Evolutionary conservation across 1,284 basidiomycete species (phyloP), one percentile per base, ranked within the genome.

Genomic region (Schizopora paradoxa): DNA sequence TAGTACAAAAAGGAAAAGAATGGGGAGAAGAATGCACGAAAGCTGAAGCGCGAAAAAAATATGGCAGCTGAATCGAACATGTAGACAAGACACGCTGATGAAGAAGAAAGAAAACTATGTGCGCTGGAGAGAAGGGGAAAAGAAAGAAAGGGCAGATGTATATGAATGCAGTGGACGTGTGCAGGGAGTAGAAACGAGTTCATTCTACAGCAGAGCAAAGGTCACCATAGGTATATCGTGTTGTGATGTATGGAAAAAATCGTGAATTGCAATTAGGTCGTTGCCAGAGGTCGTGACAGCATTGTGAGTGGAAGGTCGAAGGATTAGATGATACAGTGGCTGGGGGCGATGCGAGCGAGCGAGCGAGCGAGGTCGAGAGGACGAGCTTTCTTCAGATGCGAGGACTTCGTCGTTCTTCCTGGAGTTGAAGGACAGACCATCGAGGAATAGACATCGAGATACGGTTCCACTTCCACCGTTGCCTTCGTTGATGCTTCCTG

Each of bases 381-480:
- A 16, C 28, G 28, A 22, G 18, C 18, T 35, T 16, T 3, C 33
- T 13, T 5, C 18, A 35, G 22, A 14, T 35, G 33, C 22, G 33
- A n/a, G 18, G 31, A 35, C 18, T n/a, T n/a, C n/a, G n/a, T n/a
- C n/a, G n/a, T 46, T 4, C 23, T 22, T 25, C 43, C 42, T 37
- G 41, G 13, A 11, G 44, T 43, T 5, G 48, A 50, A 13, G 19
- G 3, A 34, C 21, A 13, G 31, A 37, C 44, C 44, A 50, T n/a
- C 48, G 43, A 32, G 48, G 48, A 6, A 46, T 36, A 28, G 43
- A 46, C 48, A 46, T 42, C 22, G 48, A 50, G 13, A 50, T 21
- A 14, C 48, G 48, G 19, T 50, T 28, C 48, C 48, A 50, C 13
- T 43, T 46, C 48, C 48, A 50, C 23, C 44, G 45, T 25, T 48